These are phyloP conservation scores for Boletus insuetus DNA, from an alignment of 768 basidiomycete species.

Conservation along the genomic window DNA sequence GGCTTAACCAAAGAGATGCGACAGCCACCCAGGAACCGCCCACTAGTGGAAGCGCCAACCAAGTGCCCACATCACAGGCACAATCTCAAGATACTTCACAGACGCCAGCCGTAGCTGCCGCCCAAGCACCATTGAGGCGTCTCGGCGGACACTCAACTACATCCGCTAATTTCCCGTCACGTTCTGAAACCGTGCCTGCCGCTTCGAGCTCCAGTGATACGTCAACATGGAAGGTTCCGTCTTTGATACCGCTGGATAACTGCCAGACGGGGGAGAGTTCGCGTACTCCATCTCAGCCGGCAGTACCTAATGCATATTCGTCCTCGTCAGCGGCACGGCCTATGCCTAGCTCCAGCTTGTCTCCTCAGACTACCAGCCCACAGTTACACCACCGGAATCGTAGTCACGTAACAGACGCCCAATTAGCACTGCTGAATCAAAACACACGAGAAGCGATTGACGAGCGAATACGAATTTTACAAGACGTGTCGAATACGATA, in stretches of 20 bases:
- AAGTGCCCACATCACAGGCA: slow-evolving; percentile 4
- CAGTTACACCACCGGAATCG: slow-evolving; percentile 36
- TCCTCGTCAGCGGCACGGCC: slow-evolving; percentile 3
- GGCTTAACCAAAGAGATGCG: slow-evolving; percentile 19
- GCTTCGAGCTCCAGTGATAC: slow-evolving; percentile 8
- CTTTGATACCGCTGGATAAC: slow-evolving; percentile 25
- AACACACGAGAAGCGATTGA: slow-evolving; percentile 81
- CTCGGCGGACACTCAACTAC: slow-evolving; percentile 21
- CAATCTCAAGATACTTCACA: slow-evolving; percentile 11
- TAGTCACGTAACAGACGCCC: slow-evolving; percentile 41
- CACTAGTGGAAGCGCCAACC: not conserved
- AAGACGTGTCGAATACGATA: slow-evolving; percentile 73
- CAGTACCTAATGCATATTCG: slow-evolving; percentile 7
- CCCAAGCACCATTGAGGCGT: slow-evolving; percentile 63
- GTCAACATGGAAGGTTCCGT: slow-evolving; percentile 23
- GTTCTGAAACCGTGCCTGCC: slow-evolving; percentile 3
- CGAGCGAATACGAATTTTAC: slow-evolving; percentile 74
- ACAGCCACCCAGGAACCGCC: slow-evolving; percentile 11
- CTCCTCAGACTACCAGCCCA: not conserved
- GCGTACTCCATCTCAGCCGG: not conserved
- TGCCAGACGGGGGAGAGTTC: not conserved
- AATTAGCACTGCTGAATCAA: slow-evolving; percentile 61
- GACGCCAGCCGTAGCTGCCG: slow-evolving; percentile 55
- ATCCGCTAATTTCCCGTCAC: slow-evolving; percentile 3
- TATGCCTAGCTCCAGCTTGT: not conserved